Conservation (phyloP, 2,329 filamentous ascomycete species). For the Seiridium cupressi region DNA sequence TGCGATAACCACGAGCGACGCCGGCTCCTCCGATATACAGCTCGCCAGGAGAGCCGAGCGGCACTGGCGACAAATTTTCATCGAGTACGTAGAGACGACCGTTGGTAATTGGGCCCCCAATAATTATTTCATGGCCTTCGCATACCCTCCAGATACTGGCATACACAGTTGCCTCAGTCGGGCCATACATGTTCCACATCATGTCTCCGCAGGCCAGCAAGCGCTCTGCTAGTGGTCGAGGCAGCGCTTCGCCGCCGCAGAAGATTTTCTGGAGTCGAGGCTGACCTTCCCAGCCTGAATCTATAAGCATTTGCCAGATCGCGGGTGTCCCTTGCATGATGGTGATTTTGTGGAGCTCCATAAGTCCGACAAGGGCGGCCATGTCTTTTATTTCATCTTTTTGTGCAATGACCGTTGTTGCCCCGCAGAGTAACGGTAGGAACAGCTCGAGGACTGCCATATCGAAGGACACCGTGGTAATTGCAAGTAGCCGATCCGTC, state of each 20-base stretch:
- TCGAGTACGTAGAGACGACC: conserved; percentile 39
- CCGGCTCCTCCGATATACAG: conserved; percentile 29
- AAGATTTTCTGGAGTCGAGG: conserved; percentile 20
- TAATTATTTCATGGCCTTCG: conserved; percentile 17
- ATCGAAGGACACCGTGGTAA: conserved; percentile 30
- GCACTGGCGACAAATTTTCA: conserved; percentile 30
- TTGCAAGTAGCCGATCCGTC: conserved; percentile 22
- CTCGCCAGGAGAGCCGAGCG: conserved; percentile 33
- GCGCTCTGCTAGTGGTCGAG: conserved; percentile 23
- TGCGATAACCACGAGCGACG: conserved; percentile 30
- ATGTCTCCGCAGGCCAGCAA: conserved; percentile 25
- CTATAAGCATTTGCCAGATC: conserved; percentile 28
- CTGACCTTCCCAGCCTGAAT: conserved; percentile 19
- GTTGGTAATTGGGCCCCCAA: conserved; percentile 29
- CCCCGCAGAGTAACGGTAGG: conserved; percentile 29
- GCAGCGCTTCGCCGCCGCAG: conserved; percentile 24
- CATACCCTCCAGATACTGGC: conserved; percentile 23
- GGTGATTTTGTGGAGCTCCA: conserved; percentile 29
- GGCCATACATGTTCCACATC: conserved; percentile 28
- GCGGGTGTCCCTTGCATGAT: conserved; percentile 34
- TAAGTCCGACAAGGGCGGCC: conserved; percentile 26
- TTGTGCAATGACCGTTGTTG: conserved; percentile 29
- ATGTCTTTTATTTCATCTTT: conserved; percentile 26
- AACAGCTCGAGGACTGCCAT: conserved; percentile 32
- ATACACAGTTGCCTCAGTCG: conserved; percentile 25